Base-by-base conservation (phyloP, 108 stramenopile species). In the Chaetoceros muelleri region DNA sequence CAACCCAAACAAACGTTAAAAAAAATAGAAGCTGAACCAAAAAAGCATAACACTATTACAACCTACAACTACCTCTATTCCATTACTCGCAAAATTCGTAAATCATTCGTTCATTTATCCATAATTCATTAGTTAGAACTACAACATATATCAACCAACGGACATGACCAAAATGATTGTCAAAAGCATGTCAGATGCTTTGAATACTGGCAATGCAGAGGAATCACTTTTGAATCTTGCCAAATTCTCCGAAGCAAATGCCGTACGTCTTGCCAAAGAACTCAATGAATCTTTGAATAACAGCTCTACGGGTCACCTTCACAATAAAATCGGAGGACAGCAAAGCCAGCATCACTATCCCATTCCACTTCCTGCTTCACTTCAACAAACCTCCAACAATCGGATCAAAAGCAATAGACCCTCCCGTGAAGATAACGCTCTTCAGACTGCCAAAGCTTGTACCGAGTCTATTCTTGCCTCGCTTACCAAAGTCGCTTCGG, bases 401-500 rank as follows among this genome's bases (percentile, higher is more conserved):
- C 24, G 58, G 60, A 28, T 60, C 62, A 27, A 22, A 57, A 18
- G 18, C 3, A 2, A 57, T 21, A 7, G 44, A 55, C 25, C 78
- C 78, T 57, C 75, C 75, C 23, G 60, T 86, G 18, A 40, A 40
- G 34, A 40, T 5, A 40, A 40, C 13, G 8, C 34, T 13, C 34
- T 40, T 10, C 57, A 70, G 20, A 60, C 53, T 25, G 79, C 81
- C 19, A 64, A 66, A 21, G 71, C 82, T 8, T 81, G 82, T 57
- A 53, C 79, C 26, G 85, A 86, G 65, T 85, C 83, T 56, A 87
- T 91, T 65, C 61, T 80, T 22, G 49, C 79, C 48, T 82, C 80
- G 13, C 75, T 91, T 34, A 69, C 85, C 66, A 86, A 87, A 63
- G 81, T 91, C 52, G 83, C 89, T 18, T 76, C 81, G 28, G 89